These are phyloP conservation scores for Pyricularia sp. DNA, from an alignment of 2,329 filamentous ascomycete genomes.

Conservation along the genomic window DNA sequence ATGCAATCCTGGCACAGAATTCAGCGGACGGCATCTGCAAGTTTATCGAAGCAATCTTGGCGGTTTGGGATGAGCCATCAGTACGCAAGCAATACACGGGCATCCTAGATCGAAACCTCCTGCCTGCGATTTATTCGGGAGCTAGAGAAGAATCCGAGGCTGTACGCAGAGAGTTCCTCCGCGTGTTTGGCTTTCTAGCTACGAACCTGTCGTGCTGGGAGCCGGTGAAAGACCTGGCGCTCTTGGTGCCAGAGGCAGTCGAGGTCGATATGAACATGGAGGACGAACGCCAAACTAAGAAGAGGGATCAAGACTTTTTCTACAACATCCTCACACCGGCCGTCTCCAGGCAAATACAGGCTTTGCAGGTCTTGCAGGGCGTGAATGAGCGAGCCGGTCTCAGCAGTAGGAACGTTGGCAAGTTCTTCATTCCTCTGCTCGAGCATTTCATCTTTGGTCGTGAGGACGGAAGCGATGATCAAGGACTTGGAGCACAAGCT, in stretches of 20 bases:
- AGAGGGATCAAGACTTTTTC: conserved; percentile 71
- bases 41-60: conserved; percentile 58
- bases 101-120: conserved; percentile 54
- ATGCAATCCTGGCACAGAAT: conserved; percentile 70
- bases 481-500: conserved; percentile 79
- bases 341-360: conserved; percentile 74
- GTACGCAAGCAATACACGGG: conserved; percentile 40
- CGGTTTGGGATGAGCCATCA: conserved; percentile 23
- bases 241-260: conserved; percentile 50
- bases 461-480: conserved; percentile 63
- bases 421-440: conserved; percentile 82
- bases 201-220: conserved; percentile 60
- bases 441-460: conserved; percentile 91
- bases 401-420: conserved; percentile 67
- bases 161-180: conserved; percentile 73
- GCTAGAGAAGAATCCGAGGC: conserved; percentile 72
- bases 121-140: conserved; percentile 70
- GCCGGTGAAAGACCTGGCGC: conserved; percentile 63
- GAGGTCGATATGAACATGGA: conserved; percentile 36
- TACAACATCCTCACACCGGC: conserved; percentile 87
- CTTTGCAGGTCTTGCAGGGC: conserved; percentile 65
- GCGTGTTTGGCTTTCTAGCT: conserved; percentile 71
- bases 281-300: conserved; percentile 4
- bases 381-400: conserved; percentile 54
- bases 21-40: conserved; percentile 72